Evolutionary conservation across 441 rosid genomes (phyloP), one percentile per base, ranked within the genome.

Genomic region (Kokia cookei): DNA sequence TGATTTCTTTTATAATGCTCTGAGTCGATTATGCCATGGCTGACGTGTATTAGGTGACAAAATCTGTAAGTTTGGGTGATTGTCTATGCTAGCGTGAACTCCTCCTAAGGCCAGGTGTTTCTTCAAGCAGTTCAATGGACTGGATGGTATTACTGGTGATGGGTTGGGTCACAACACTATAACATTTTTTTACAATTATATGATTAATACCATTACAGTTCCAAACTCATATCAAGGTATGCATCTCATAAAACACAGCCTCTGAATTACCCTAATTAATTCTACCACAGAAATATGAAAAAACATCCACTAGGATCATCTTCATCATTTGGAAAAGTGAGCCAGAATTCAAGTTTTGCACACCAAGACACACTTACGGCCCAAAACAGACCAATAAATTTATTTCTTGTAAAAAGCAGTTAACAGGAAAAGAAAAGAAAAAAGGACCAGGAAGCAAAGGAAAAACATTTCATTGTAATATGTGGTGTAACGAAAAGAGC

Each of bases 401-500:
- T 17, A 51, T 15, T 51, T 51, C 57, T 51, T 10, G 50, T 51
- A 14, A n/a, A 15, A n/a, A 51, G 22, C 43, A 40, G 43, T 40
- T 40, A 40, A 40, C 43, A 40, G 57, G 19, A 51, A 7, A 3
- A 13, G 43, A 54, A 51, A 40, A 40, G 43, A 51, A 42, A 60
- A 45, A 32, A 62, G 7, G 15, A 24, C 32, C 1, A 9, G 9
- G 13, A n/a, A 13, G 4, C 0, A 14, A 12, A 15, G 2, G 4
- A 15, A 37, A 63, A 17, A 2, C 40, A 0, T 2, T 1, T 9
- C 9, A 10, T n/a, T n/a, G 59, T 8, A 54, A 17, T n/a, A 19
- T 5, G 0, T 26, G 67, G 86, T 65, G 82, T 84, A 87, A 82
- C 80, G 79, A 24, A 14, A 54, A 53, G 81, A 59, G 96, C 97